Evolutionary conservation across 2,329 filamentous ascomycete species (phyloP), one percentile per base, ranked within the genome.

Genomic region (Sporothrix curviconia): DNA sequence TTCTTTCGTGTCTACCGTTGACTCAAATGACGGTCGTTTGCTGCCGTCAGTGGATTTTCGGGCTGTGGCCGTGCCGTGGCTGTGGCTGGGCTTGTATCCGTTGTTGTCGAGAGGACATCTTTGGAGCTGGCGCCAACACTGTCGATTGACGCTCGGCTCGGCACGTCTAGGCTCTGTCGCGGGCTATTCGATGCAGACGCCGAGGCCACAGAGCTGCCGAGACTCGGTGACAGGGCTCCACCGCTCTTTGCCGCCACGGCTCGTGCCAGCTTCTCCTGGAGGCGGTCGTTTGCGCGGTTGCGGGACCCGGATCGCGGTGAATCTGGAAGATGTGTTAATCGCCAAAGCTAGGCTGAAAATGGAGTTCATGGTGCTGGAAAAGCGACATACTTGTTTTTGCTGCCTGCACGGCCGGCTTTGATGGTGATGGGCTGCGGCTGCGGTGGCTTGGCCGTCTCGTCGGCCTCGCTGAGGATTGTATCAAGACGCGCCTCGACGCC

Each of bases 401-500:
- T 24, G 63, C 65, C 60, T 62, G 72, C 19, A 15, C 36, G 4
- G 46, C 34, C 4, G 28, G 66, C 64, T 42, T 53, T 39, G 66
- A 68, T 55, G 67, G 57, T n/a, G 66, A 17, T n/a, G n/a, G n/a
- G 70, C 64, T 17, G 53, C 62, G 63, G 57, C 36, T 25, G 61
- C 24, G 55, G 60, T 59, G 25, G 47, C 55, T 63, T 64, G 22
- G 50, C 57, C 8, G 71, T 70, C 49, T 82, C 81, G 43, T 86
- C 84, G 56, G 89, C 85, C 64, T 96, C 92, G 55, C 90, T 85
- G 60, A 99, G 80, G 59, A 99, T 95, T 51, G 83, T 92, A 71
- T 99, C 94, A 59, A 99, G 81, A 43, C 89, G 85, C 59, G 92
- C 95, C 74, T 99, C 94, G 58, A 99, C 88, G 60, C 92, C 92